Evolutionary conservation across 768 basidiomycete genomes (phyloP).

Genomic region (Boletus rex-veris): DNA sequence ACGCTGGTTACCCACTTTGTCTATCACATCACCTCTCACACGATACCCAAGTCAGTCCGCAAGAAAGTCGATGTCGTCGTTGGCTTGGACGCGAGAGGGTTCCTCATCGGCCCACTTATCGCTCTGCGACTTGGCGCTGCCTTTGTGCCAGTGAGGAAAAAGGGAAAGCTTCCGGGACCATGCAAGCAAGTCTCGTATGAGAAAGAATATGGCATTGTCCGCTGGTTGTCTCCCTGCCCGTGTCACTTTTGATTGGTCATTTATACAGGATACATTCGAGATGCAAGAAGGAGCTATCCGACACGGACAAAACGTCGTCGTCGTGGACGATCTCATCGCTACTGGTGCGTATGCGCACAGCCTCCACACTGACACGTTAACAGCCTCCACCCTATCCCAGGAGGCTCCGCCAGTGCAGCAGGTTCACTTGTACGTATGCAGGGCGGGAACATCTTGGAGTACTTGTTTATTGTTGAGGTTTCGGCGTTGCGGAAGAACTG

Average conservation of each 20-base stretch:
- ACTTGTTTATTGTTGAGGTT: slow-evolving; percentile 90
- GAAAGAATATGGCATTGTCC: slow-evolving; percentile 90
- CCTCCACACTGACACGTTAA: neutral
- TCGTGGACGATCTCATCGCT: slow-evolving; percentile 95
- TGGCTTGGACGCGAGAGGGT: slow-evolving; percentile 93
- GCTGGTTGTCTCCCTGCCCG: slow-evolving; percentile 21
- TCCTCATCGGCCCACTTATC: slow-evolving; percentile 90
- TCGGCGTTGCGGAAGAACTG: slow-evolving; percentile 75
- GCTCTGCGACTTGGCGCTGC: slow-evolving; percentile 88
- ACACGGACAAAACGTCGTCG: slow-evolving; percentile 77
- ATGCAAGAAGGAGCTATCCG: slow-evolving; percentile 87
- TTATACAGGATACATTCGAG: slow-evolving; percentile 84
- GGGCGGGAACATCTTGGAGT: slow-evolving; percentile 85
- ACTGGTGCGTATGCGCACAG: slow-evolving; percentile 58
- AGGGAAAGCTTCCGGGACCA: slow-evolving; percentile 90
- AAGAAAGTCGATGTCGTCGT: slow-evolving; percentile 89
- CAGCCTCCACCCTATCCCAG: slow-evolving; percentile 36
- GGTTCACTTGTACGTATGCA: slow-evolving; percentile 81
- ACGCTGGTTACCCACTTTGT: slow-evolving; percentile 85
- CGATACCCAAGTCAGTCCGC: slow-evolving; percentile 53
- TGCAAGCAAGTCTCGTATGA: slow-evolving; percentile 72
- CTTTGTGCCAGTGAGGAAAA: slow-evolving; percentile 94
- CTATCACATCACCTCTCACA: slow-evolving; percentile 79
- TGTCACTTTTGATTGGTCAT: slow-evolving; percentile 1
- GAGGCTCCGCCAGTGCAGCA: slow-evolving; percentile 91